Conservation (phyloP, 768 basidiomycete species). For the Trametes villosa region DNA sequence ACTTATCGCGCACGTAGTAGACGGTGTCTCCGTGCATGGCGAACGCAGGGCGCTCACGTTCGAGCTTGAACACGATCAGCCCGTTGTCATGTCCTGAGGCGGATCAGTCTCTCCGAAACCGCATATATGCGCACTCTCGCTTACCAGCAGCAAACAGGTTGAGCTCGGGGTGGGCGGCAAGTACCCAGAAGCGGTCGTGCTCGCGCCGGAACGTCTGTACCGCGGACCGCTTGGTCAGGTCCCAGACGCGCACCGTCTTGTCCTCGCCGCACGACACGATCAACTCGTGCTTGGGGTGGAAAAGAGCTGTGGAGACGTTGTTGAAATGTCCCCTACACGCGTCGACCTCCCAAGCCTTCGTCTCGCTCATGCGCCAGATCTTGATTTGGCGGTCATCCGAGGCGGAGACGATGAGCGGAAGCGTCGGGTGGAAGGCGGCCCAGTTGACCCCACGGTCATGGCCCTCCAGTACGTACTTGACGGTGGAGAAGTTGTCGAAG, state of each 20-base stretch:
- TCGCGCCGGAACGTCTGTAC: conserved; percentile 98
- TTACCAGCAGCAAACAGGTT: conserved; percentile 95
- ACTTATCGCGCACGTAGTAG: conserved; percentile 98
- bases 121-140: conserved; percentile 27
- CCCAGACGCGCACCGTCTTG: conserved; percentile 99
- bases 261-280: conserved; percentile 99
- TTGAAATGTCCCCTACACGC: conserved; percentile 98
- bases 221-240: conserved; percentile 90
- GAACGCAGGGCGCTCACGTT: conserved; percentile 97
- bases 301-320: conserved; percentile 92
- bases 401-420: conserved; percentile 95
- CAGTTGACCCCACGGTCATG: conserved; percentile 97
- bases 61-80: conserved; percentile 98
- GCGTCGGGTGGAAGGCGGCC: conserved; percentile 95
- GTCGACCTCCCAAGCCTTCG: conserved; percentile 99
- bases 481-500: conserved; percentile 89
- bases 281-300: conserved; percentile 97
- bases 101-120: conserved; percentile 2
- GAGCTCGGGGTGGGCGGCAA: conserved; percentile 94
- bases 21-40: conserved; percentile 88
- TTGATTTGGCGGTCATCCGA: conserved; percentile 98
- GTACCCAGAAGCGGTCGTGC: conserved; percentile 97
- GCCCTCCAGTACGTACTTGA: conserved; percentile 97
- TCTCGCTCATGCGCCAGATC: conserved; percentile 99
- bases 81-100: conserved; percentile 86